Evolutionary conservation across 1,284 basidiomycete genomes (phyloP).

Genomic region (Trametes versicolor): DNA sequence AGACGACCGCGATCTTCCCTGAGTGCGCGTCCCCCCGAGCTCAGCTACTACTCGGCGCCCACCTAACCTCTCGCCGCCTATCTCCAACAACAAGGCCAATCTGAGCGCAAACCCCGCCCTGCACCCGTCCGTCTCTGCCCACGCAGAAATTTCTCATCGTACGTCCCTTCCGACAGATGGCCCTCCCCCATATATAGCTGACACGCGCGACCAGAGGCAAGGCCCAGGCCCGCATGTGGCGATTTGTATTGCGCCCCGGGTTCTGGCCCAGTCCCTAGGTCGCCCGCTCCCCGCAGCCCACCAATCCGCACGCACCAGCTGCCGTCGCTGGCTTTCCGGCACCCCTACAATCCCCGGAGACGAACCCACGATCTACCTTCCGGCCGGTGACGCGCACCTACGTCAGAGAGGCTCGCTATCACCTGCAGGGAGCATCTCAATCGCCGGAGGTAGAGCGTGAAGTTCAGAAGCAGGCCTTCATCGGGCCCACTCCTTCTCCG

Average conservation of each 20-base stretch:
- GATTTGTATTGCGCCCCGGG: slow-evolving; percentile 8
- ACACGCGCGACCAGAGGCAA: not conserved
- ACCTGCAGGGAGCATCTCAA: too few relatives aligned
- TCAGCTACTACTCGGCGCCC: not conserved
- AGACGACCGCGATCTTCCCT: not conserved
- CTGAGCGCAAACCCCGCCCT: slow-evolving; percentile 11
- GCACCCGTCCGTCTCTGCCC: not conserved
- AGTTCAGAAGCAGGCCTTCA: too few relatives aligned
- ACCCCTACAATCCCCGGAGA: not conserved
- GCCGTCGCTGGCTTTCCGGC: slow-evolving; percentile 12
- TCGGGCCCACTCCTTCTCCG: too few relatives aligned
- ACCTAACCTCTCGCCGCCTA: slow-evolving; percentile 10
- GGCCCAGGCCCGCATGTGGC: slow-evolving; percentile 15
- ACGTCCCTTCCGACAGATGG: not conserved
- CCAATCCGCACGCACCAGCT: slow-evolving; percentile 13
- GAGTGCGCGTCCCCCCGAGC: not conserved
- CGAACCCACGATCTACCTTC: not conserved
- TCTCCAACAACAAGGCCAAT: slow-evolving; percentile 20
- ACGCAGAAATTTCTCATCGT: not conserved
- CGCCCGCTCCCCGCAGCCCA: not conserved
- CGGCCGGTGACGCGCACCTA: too few relatives aligned
- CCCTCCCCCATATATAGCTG: not conserved
- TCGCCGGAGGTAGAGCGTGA: too few relatives aligned
- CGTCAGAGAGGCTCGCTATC: too few relatives aligned
- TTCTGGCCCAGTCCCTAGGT: slow-evolving; percentile 10